Evolutionary conservation across 768 basidiomycete genomes (phyloP), one percentile per base, ranked within the genome.

Genomic region (Mycena galopus): DNA sequence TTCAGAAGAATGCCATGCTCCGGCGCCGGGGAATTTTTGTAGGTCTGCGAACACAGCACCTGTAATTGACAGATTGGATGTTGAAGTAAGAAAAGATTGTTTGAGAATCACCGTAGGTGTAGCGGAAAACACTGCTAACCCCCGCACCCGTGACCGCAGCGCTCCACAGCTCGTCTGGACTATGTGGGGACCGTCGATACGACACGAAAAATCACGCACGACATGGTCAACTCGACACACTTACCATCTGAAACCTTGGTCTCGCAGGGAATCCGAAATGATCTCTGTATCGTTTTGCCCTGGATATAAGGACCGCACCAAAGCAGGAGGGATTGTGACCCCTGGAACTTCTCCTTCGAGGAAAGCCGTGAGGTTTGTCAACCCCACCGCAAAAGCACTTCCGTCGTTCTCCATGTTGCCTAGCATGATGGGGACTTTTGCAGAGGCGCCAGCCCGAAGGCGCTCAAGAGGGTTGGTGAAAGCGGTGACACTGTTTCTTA

Each of bases 1-100:
- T 64, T 78, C 77, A 16, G 77, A 69, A 0, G 76, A 73, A 72
- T 78, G 77, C 76, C 76, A 78, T 9, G 77, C 77, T 21, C 77
- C 77, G 11, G 76, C 76, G 37, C 72, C 72, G 29, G 77, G 77
- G 64, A 78, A 78, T n/a, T 37, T 33, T 47, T 78, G 76, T 3
- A 77, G 65, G 57, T 78, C 76, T 21, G 76, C 57, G 39, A 77
- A 78, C 14, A 75, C 74, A 3, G 74, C 74, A 27, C 74, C 74
- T 75, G 37, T 33, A 51, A 57, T 9, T 11, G 42, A 12, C 59
- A 12, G 32, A 21, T 39, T 30, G 12, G 30, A 35, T 23, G 6
- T 23, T 14, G 14, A 37, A 37, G 6, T 7, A 9, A 55, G 19
- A 11, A 21, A n/a, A 6, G n/a, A 33, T 7, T n/a, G 3, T 16